These are phyloP conservation scores for Pinus tabuliformis DNA, from an alignment of 75 land plant species.

Conservation along the genomic window DNA sequence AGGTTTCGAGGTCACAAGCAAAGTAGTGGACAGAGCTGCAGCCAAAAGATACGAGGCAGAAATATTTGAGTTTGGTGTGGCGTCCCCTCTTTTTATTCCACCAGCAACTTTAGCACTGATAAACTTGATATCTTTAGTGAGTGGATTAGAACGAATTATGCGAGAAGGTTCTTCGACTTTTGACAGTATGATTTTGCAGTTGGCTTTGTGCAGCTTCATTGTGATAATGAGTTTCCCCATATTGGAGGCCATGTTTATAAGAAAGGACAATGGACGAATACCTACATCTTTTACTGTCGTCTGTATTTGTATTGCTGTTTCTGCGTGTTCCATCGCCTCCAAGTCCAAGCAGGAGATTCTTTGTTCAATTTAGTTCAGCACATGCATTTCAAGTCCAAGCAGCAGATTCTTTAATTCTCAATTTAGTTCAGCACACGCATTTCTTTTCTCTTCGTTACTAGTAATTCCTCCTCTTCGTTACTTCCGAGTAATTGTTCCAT, in stretches of 20 bases:
- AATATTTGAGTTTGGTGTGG: conserved; percentile 14
- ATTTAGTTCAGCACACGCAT: no score
- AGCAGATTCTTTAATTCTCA: no score
- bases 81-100: conserved; percentile 14
- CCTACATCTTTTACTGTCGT: conserved; percentile 21
- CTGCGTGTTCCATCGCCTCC: background rate
- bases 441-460: no score
- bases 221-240: conserved; percentile 24
- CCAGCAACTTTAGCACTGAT: conserved; percentile 9
- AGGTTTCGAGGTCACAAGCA: conserved; percentile 17
- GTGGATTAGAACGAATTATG: background rate
- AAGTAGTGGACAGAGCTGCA: conserved; percentile 13
- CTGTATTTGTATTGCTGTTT: background rate
- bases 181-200: conserved; percentile 16
- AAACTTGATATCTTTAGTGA: background rate
- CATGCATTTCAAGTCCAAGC: no score
- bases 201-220: conserved; percentile 16
- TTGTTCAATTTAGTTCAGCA: no score
- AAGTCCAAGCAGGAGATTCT: no score
- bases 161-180: background rate
- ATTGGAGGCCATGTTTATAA: conserved; percentile 30
- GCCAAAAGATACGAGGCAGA: conserved; percentile 17
- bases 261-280: conserved; percentile 43
- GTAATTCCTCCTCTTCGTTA: no score
- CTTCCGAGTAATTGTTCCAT: no score